Evolutionary conservation across 257 asterid genomes (phyloP), one percentile per base, ranked within the genome.

Genomic region (Asclepias syriaca): DNA sequence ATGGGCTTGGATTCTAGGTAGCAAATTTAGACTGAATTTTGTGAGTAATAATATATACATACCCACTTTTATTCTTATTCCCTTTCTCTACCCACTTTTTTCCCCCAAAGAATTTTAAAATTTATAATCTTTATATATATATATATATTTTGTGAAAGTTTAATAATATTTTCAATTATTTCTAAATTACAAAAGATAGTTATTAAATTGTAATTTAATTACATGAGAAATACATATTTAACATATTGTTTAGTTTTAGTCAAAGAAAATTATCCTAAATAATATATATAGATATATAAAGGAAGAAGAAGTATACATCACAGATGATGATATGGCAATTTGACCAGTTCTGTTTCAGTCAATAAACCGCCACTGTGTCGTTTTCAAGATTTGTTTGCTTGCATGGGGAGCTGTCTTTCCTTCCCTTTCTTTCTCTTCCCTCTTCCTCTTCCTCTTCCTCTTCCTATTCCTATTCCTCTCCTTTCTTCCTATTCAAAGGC

Each of bases 261-360:
- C 9, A 40, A 40, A 40, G 9, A 8, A 40, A 40, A 40, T 40
- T 40, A 40, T 40, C 9, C 8, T 40, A 24, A 24, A 24, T 24
- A 24, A 24, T 24, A 24, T 24, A 24, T 24, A 24, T 24, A 24
- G 27, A 24, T 24, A 24, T 24, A 24, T 24, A 24, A 24, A 24
- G 27, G 27, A 24, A 24, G 27, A 24, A 24, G 27, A 24, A 19
- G 64, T 67, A 21, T 16, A 60, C 1, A 49, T 50, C n/a, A 55
- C n/a, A 55, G 11, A 29, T 32, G 45, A 74, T 78, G 80, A 72
- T 60, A 54, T 78, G 80, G 82, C 65, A 63, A 67, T 77, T 77
- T 77, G 85, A 81, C 85, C 72, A 32, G 65, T 78, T 77, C 75
- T 61, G 49, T 70, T 77, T 53, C 72, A 60, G 77, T 74, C 75